Evolutionary conservation across 2,329 filamentous ascomycete genomes (phyloP), one percentile per base, ranked within the genome.

Genomic region (Leptodontidium sp.): DNA sequence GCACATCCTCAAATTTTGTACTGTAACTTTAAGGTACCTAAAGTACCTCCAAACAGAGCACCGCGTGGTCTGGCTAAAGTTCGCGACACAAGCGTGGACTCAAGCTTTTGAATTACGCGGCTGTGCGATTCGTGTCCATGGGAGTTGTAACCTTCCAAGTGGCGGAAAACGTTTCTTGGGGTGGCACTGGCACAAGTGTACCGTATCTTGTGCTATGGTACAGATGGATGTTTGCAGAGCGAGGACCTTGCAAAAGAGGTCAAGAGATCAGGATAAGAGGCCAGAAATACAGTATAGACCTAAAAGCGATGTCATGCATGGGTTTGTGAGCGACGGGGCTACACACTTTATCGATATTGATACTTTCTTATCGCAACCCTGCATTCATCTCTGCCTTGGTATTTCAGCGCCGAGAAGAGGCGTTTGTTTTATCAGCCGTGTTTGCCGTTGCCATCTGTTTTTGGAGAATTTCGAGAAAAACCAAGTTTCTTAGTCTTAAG

Each of bases 91-190:
- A 50, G 43, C 59, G 43, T 50, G 43, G 59, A 62, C 29, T 62
- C 45, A 62, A 50, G 45, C 59, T 62, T 62, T 47, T 32, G 15
- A 49, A 35, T 62, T 47, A 62, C 59, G 43, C 59, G 59, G 59
- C 59, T 50, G 57, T 40, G 57, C 45, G 32, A 17, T 58, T 40
- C 55, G 32, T 58, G n/a, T 58, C 40, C 38, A 26, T 17, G 9
- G 17, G 9, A 45, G 3, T 15, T 43, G 59, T 17, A 49, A 49
- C 40, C 7, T 6, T 49, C 47, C 40, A 29, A 35, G 58, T 49
- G 40, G 58, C 57, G 57, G 57, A 17, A 45, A 38, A 21, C 15
- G 17, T 38, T 38, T 21, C 8, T 21, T 26, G 35, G 15, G 35
- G n/a, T 40, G 52, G 15, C 29, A 55, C 26, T 15, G 24, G 29